Evolutionary conservation across 345 rosid species (phyloP).

Genomic region (Moricandia moricandioides): DNA sequence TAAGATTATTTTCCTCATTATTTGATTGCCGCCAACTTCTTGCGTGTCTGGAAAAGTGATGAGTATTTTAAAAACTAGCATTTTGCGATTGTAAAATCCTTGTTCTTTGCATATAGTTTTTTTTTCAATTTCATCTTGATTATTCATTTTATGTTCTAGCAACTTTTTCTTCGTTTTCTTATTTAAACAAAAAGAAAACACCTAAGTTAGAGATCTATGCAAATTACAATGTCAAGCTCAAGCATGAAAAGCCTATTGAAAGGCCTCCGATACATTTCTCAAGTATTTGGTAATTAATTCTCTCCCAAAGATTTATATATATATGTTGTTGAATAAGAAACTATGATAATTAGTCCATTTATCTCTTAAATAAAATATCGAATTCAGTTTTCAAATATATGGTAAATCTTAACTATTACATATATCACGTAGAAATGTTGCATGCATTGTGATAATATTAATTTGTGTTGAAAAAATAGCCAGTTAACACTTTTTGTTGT

Average conservation of each 20-base stretch:
- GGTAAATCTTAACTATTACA: too few species aligned
- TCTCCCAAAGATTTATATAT: background rate
- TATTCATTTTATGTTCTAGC: too few species aligned
- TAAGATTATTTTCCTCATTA: background rate
- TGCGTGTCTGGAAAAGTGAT: background rate
- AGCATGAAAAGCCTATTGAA: constrained; percentile 79
- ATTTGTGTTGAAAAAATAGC: too few species aligned
- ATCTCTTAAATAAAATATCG: background rate
- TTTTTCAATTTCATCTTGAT: too few species aligned
- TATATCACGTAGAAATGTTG: constrained; percentile 6
- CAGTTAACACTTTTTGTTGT: too few species aligned
- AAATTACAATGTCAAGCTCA: constrained; percentile 47
- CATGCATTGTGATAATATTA: background rate
- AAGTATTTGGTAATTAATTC: constrained; percentile 60
- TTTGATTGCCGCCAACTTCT: background rate
- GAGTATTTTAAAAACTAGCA: background rate
- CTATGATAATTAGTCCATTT: background rate
- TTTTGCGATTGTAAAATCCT: background rate
- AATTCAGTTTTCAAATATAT: background rate
- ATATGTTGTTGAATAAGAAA: background rate
- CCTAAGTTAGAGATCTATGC: constrained; percentile 3
- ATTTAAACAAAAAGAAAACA: background rate
- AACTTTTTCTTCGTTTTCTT: background rate
- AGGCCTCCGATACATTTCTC: constrained; percentile 75
- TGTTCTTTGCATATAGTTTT: too few species aligned